Base-by-base conservation (phyloP, 2,329 filamentous ascomycete genomes). In the Rhinocladiella mackenziei region DNA sequence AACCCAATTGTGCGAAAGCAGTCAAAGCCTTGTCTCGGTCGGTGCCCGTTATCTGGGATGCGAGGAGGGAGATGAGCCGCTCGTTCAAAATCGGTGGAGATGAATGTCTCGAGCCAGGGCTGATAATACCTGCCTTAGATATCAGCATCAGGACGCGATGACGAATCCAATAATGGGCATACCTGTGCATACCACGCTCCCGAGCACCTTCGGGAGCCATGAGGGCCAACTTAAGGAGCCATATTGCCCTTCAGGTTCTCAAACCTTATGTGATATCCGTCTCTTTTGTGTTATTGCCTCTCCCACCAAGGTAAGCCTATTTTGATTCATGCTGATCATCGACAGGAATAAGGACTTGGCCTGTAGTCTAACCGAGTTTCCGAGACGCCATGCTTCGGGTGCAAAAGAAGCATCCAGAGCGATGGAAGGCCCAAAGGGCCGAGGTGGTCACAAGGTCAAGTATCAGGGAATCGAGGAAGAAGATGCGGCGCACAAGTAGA, bases 1-100 rank as follows among this genome's bases (percentile, higher is more conserved):
- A 62, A 1, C 65, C 73, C 3, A 77, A 64, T 54, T 77, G 72
- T 14, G 74, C 73, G 39, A 76, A 68, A 4, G 70, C 67, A 1
- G 71, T 75, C 32, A 78, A 62, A 38, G 61, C 56, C 7, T 58
- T 51, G 39, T 66, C 63, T 9, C 47, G 62, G 58, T 2, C 35
- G 41, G 32, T 55, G 53, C 9, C n/a, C 20, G 11, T 37, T 33
- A 5, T 22, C 19, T 18, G 26, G 32, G 14, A 56, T 35, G 4
- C 50, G 45, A 1, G 50, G 48, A 11, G 44, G 44, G 11, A 38
- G 15, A 28, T 39, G 3, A n/a, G 28, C 11, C 29, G 33, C 36
- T 41, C 45, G 19, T 33, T 49, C 43, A 38, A 55, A 44, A 14
- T 56, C 55, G 39, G 51, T 51, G 2, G 56, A 48, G 17, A 53